Percentiles rank a stretch among this genome's conserved stretches.
Evolutionary conservation across 192 early-diverging fungal genomes (phyloP).

Genomic region (Lobosporangium transversale): DNA sequence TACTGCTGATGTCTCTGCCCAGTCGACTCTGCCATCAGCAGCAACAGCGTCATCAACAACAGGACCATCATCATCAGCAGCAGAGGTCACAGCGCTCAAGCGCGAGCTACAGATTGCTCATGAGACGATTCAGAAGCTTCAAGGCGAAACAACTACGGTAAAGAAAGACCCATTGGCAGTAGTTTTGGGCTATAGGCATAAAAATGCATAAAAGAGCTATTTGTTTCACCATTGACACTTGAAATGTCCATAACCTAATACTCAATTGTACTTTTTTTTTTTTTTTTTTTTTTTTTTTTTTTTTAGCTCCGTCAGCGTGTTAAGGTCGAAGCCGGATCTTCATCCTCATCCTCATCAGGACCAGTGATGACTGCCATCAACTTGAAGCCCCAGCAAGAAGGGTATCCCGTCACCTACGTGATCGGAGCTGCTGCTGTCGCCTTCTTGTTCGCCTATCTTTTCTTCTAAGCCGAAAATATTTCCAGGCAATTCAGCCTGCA

Average conservation of each 20-base stretch:
- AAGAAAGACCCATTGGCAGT: background rate
- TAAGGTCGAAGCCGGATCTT: conserved; percentile 25
- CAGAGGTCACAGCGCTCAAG: conserved; percentile 13
- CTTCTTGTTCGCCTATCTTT: conserved; percentile 71
- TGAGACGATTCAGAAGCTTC: conserved; percentile 42
- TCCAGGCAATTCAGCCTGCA: too few species aligned
- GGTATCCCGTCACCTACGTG: conserved; percentile 70
- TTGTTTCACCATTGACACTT: too few species aligned
- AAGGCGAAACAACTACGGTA: conserved; percentile 43
- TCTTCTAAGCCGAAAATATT: too few species aligned
- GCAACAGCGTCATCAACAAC: conserved; percentile 6
- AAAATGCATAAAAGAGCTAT: too few species aligned
- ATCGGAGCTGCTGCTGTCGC: conserved; percentile 64
- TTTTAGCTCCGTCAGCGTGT: conserved; percentile 41
- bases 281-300: background rate
- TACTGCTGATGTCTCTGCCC: conserved; percentile 25
- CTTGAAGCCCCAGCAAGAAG: conserved; percentile 60
- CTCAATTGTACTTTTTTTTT: background rate
- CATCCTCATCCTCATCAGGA: conserved; percentile 20
- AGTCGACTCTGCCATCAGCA: background rate
- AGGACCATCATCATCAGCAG: too few species aligned
- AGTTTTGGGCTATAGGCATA: too few species aligned
- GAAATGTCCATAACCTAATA: too few species aligned
- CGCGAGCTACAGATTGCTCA: conserved; percentile 48
- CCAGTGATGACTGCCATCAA: conserved; percentile 34